These are phyloP conservation scores for Calocybe cyanea DNA, from an alignment of 768 basidiomycete genomes.

Conservation along the genomic window DNA sequence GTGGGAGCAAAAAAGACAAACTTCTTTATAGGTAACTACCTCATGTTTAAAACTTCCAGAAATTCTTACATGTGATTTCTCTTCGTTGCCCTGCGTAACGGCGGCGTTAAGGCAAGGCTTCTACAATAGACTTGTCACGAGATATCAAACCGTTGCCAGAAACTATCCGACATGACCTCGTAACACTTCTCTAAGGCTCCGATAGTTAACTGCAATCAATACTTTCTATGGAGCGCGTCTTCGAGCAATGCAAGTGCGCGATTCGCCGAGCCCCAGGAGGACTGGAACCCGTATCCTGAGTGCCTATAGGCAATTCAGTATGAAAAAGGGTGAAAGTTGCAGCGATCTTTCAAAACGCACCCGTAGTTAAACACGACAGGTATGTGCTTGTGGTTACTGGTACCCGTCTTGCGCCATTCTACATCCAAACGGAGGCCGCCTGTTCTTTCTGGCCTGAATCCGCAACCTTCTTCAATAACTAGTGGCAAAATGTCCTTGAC, in stretches of 20 bases:
- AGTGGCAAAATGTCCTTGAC: constrained; percentile 46
- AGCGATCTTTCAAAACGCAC: constrained; percentile 31
- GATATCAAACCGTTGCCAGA: no score
- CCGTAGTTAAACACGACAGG: constrained; percentile 64
- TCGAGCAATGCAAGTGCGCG: constrained; percentile 47
- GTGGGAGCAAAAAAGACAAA: no score
- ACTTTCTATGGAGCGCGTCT: constrained; percentile 19
- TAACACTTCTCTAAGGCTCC: no score
- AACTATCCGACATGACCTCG: no score
- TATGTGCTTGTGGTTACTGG: constrained; percentile 25
- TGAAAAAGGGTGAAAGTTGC: no score
- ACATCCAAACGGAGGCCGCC: constrained; percentile 64
- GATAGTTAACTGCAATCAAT: no score
- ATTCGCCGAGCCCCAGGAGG: constrained; percentile 63
- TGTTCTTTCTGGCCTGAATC: constrained; percentile 62
- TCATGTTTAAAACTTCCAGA: no score
- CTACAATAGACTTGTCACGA: no score
- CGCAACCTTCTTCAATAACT: constrained; percentile 50
- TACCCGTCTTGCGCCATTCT: constrained; percentile 33
- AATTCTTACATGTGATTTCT: no score
- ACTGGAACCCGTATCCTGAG: constrained; percentile 61
- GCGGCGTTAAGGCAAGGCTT: no score
- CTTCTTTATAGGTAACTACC: no score
- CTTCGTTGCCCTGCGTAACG: no score
- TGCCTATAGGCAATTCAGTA: constrained; percentile 36